Conservation (phyloP, 2,329 filamentous ascomycete genomes). For the Westerdykella ornata region DNA sequence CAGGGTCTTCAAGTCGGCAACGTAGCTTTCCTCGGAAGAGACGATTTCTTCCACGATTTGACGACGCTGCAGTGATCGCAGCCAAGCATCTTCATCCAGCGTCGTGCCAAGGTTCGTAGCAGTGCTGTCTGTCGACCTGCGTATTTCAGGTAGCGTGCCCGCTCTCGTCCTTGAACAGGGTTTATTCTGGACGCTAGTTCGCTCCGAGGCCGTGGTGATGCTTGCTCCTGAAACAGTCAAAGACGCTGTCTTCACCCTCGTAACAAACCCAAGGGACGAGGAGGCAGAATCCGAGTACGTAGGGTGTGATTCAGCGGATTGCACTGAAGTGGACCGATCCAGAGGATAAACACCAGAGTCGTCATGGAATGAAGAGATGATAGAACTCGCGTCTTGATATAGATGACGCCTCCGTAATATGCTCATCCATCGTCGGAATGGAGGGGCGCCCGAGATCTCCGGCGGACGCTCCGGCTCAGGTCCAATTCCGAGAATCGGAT, state of each 20-base stretch:
- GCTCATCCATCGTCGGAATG: constrained; percentile 69
- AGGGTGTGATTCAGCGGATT: no score
- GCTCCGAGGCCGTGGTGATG: constrained; percentile 53
- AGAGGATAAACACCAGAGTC: no score
- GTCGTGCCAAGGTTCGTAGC: constrained; percentile 40
- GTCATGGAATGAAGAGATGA: no score
- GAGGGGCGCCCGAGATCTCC: constrained; percentile 22
- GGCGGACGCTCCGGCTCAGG: no score
- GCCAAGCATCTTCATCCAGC: constrained; percentile 62
- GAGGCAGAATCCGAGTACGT: constrained; percentile 50
- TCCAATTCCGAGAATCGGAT: no score
- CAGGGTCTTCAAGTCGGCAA: constrained; percentile 78
- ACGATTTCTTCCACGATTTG: constrained; percentile 81
- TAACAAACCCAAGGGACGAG: constrained; percentile 72
- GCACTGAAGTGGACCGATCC: no score
- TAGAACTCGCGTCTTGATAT: constrained; percentile 8
- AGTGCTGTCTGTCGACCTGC: constrained; percentile 55
- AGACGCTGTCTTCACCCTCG: constrained; percentile 74
- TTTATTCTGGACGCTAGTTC: constrained; percentile 55
- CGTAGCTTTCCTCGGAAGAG: constrained; percentile 78
- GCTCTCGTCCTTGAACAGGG: constrained; percentile 53
- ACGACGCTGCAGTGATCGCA: constrained; percentile 67
- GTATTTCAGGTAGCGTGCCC: constrained; percentile 53
- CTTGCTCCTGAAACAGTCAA: constrained; percentile 70
- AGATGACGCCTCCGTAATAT: constrained; percentile 55